phyloP scores from a whole-genome alignment of 805 yeast genomes.

The Cyberlindnera mycetangii region DNA sequence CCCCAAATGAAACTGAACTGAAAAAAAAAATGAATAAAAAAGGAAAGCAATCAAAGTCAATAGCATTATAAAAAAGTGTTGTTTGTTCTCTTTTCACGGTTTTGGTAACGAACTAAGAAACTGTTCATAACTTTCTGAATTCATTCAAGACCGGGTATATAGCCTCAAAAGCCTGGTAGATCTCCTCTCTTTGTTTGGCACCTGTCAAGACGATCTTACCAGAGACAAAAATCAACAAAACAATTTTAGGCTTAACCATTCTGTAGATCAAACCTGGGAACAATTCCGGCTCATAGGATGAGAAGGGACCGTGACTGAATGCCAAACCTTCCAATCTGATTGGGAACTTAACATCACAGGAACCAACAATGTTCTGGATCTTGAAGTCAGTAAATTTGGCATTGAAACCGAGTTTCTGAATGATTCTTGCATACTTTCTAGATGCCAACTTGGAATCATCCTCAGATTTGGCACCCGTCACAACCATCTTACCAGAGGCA shows the following conservation, averaged over 20 bases:
- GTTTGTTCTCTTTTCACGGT: neutral
- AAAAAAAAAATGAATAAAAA: neutral
- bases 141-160: slow-evolving; percentile 98
- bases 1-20: neutral
- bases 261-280: slow-evolving; percentile 98
- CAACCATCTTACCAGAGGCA: slow-evolving; percentile 99
- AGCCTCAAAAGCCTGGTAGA: slow-evolving; percentile 96
- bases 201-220: slow-evolving; percentile 98
- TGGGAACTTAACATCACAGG: slow-evolving; percentile 98
- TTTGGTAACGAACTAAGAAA: slow-evolving; percentile 3
- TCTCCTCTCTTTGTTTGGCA: slow-evolving; percentile 98
- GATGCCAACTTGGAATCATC: slow-evolving; percentile 98
- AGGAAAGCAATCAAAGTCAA: neutral
- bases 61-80: neutral
- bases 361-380: slow-evolving; percentile 96
- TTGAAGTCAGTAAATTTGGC: slow-evolving; percentile 98
- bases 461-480: slow-evolving; percentile 98
- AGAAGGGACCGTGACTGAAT: slow-evolving; percentile 97
- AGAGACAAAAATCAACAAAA: slow-evolving; percentile 88
- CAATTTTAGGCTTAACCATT: slow-evolving; percentile 99
- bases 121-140: slow-evolving; percentile 67
- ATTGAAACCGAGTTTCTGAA: slow-evolving; percentile 95
- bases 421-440: slow-evolving; percentile 95
- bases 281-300: slow-evolving; percentile 96
- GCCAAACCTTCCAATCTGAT: slow-evolving; percentile 97